Conservation (phyloP, 2,329 filamentous ascomycete genomes). For the Monosporascus sp. region DNA sequence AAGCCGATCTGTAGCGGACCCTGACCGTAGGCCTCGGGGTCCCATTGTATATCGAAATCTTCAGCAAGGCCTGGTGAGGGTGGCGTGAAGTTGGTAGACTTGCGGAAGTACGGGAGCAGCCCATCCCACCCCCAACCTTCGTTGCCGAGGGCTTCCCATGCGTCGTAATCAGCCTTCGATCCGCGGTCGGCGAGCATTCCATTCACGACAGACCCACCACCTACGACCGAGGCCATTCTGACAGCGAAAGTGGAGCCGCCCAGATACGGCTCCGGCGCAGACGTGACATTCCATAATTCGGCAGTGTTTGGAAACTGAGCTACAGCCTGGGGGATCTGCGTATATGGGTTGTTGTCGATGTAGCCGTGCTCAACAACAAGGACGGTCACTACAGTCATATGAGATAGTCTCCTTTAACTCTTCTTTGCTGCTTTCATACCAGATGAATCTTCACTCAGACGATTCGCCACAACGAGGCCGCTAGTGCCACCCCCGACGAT, state of each 20-base stretch:
- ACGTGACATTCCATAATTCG: slow-evolving; percentile 4
- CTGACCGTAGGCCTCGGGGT: not conserved
- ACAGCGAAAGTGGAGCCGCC: not conserved
- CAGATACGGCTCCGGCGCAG: not conserved
- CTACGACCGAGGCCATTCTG: slow-evolving; percentile 2
- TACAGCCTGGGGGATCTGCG: slow-evolving; percentile 3
- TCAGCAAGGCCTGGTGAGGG: not conserved
- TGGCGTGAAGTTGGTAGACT: not conserved
- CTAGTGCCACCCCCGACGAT: slow-evolving; percentile 5
- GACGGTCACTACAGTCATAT: not conserved
- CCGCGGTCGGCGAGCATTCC: not conserved
- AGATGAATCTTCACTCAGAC: slow-evolving; percentile 2
- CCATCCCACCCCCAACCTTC: slow-evolving; percentile 1
- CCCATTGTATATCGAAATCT: not conserved
- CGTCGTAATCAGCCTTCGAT: not conserved
- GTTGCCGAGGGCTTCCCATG: not conserved
- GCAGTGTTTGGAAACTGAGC: not conserved
- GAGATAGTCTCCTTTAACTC: no score
- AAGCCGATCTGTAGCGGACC: not conserved
- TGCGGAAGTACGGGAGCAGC: slow-evolving; percentile 1
- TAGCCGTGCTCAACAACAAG: slow-evolving; percentile 6
- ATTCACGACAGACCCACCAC: slow-evolving; percentile 4
- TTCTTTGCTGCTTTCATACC: not conserved
- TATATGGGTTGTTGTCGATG: not conserved
- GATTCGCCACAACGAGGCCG: slow-evolving; percentile 4